Percentiles rank a stretch among this genome's conserved stretches.
Conservation (phyloP, 345 rosid genomes). For the Moricandia arvensis region DNA sequence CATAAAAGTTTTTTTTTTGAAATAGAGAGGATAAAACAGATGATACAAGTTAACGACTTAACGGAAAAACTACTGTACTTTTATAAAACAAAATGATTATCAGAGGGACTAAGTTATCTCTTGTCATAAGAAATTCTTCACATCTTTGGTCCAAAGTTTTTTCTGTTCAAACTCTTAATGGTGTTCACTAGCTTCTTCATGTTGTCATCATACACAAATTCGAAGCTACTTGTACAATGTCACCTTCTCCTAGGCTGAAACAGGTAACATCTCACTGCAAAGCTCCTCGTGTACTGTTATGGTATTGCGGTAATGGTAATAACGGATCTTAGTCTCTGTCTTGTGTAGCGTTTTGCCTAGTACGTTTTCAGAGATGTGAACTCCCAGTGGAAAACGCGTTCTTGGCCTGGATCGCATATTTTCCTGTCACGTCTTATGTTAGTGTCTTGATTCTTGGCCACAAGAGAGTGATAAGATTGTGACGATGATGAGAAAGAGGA, state of each 20-base stretch:
- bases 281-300: conserved; percentile 60
- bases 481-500: no score
- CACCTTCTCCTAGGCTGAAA: conserved; percentile 49
- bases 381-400: conserved; percentile 85
- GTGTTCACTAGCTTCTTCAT: conserved; percentile 62
- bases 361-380: conserved; percentile 92
- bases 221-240: conserved; percentile 60
- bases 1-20: conserved; percentile 29
- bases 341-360: conserved; percentile 71
- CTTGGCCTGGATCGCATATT: conserved; percentile 85
- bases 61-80: conserved; percentile 27
- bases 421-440: conserved; percentile 74
- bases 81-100: conserved; percentile 35
- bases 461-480: no score
- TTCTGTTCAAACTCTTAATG: conserved; percentile 60
- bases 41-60: conserved; percentile 2
- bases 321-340: conserved; percentile 71
- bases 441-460: conserved; percentile 46
- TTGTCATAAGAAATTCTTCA: conserved; percentile 33
- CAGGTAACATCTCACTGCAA: conserved; percentile 58
- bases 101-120: background rate
- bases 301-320: conserved; percentile 77
- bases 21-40: conserved; percentile 19
- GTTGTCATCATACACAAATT: conserved; percentile 58
- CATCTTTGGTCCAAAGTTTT: conserved; percentile 32